Conservation (phyloP, 139 green algal genomes). For the Tetradesmus obliquus region DNA sequence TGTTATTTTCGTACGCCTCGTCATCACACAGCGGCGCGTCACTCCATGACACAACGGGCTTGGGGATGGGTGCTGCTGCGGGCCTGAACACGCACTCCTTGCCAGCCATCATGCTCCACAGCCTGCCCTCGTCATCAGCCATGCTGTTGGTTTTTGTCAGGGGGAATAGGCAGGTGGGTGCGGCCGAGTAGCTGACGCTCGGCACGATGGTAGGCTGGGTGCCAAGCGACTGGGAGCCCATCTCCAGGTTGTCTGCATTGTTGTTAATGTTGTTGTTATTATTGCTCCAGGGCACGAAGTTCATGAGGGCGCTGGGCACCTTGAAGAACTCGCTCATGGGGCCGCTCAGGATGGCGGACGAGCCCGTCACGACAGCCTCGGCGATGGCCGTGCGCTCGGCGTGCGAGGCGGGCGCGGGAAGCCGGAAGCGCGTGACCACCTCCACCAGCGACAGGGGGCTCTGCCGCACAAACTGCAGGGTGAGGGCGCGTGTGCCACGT, state of each 20-base stretch:
- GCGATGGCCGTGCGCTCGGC: neutral
- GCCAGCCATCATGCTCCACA: slow-evolving; percentile 54
- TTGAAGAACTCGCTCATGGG: neutral
- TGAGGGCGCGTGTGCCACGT: neutral
- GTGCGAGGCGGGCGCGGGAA: neutral
- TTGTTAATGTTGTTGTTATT: neutral
- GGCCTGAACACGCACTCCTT: slow-evolving; percentile 42
- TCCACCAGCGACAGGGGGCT: neutral
- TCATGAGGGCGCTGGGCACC: neutral
- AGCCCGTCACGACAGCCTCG: neutral
- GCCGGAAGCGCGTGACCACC: neutral
- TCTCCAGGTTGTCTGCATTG: neutral
- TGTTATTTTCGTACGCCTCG: neutral
- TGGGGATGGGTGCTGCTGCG: neutral
- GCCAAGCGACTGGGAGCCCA: no score
- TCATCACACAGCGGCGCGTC: slow-evolving; percentile 16
- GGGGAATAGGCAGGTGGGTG: neutral
- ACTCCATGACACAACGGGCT: neutral
- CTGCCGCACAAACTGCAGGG: neutral
- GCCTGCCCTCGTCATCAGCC: slow-evolving; percentile 45
- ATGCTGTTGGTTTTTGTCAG: slow-evolving; percentile 12
- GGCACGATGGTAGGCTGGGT: neutral
- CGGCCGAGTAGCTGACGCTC: neutral
- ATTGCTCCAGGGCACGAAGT: neutral
- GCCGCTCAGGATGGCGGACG: neutral